phyloP scores from a whole-genome alignment of 2,329 filamentous ascomycete genomes.

The Aschersonia sp. region DNA sequence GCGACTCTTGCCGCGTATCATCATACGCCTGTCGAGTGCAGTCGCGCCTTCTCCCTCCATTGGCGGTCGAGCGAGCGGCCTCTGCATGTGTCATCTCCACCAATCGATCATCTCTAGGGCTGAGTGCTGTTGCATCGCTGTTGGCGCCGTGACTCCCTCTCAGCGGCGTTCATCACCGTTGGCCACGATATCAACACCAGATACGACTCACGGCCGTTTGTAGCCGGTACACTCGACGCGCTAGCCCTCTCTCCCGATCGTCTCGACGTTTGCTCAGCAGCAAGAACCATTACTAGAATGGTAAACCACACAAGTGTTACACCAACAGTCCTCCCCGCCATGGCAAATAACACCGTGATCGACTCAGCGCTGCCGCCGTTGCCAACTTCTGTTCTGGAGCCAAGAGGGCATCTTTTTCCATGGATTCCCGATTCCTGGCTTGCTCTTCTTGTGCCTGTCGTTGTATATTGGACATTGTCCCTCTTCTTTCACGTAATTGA shows the following conservation, averaged over 20 bases:
- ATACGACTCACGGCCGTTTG: no score
- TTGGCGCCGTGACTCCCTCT: no score
- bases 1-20: no score
- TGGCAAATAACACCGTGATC: slow-evolving; percentile 40
- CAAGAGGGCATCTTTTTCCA: slow-evolving; percentile 57
- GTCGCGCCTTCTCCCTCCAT: no score
- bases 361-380: slow-evolving; percentile 60
- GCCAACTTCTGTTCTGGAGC: slow-evolving; percentile 62
- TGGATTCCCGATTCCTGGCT: slow-evolving; percentile 73
- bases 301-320: slow-evolving; percentile 20
- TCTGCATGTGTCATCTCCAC: no score
- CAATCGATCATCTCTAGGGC: no score
- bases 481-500: slow-evolving; percentile 81
- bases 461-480: slow-evolving; percentile 82
- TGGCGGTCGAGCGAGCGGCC: no score
- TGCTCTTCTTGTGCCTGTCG: slow-evolving; percentile 59
- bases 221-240: no score
- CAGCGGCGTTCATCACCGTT: no score
- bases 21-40: no score
- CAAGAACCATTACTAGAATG: slow-evolving; percentile 15
- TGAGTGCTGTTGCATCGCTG: no score
- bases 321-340: slow-evolving; percentile 17
- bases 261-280: not conserved
- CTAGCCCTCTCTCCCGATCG: not conserved
- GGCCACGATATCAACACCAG: no score